Base-by-base conservation (phyloP, 1,284 basidiomycete species). In the Tylopilus sp. region DNA sequence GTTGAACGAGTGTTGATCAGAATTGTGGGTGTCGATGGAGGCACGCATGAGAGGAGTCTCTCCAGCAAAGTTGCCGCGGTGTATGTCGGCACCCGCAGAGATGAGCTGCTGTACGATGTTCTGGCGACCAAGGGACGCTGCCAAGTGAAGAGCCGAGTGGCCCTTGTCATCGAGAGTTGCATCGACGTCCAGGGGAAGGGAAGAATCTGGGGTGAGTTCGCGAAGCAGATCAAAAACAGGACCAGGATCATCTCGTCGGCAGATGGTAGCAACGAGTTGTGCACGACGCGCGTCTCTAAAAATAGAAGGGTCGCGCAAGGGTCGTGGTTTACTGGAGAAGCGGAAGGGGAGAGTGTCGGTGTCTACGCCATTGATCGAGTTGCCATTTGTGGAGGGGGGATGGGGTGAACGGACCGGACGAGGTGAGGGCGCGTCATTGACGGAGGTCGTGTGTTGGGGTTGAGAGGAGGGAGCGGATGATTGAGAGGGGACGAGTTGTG, bases 41-140 rank as follows among this genome's bases (percentile, higher is more conserved):
- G 94, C 87, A 38, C 97, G 86, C 44, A 97, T 92, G 21, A 99
- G 80, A 2, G 97, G 86, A 0, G 96, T 98, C 70, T 99, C 96
- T 44, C 97, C 96, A 6, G 87, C 82, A 64, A 89, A 88, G 70
- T 99, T 99, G 3, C 94, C 94, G 23, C 91, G 81, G 58, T 92
- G 81, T 16, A 92, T 75, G 64, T 97, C 94, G 2, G 93, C 90
- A 25, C 92, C 91, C 33, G 77, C 74, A 9, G 71, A 72, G 53
- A 89, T 77, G 45, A 93, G 78, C 33, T 83, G 82, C 35, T 82
- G 78, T 13, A 90, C 79, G 21, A 81, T 81, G 15, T 75, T 70
- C 48, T 82, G 74, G 21, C 89, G 81, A 2, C 86, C 92, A 37
- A 98, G 76, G 31, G 93, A 91, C 6, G 92, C 86, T 1, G 97